Evolutionary conservation across 2,329 filamentous ascomycete species (phyloP).

Genomic region (Alternaria triticina): DNA sequence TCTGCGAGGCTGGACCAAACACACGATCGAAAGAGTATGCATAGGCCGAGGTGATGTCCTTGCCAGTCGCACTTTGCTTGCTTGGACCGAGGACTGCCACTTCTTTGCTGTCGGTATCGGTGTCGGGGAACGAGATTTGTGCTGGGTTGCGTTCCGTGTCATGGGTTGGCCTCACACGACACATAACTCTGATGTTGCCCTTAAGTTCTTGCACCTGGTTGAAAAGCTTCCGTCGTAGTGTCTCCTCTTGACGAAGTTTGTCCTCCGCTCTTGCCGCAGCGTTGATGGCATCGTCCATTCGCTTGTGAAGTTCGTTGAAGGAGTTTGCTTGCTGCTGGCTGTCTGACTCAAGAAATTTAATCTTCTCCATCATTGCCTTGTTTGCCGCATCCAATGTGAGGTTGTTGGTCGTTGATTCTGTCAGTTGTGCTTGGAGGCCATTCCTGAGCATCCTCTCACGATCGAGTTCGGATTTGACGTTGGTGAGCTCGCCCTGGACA

Average conservation of each 20-base stretch:
- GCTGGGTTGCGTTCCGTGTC: conserved; percentile 67
- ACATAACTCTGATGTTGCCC: conserved; percentile 98
- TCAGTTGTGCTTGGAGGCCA: conserved; percentile 62
- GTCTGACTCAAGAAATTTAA: conserved; percentile 88
- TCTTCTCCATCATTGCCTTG: conserved; percentile 77
- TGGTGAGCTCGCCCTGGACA: conserved; percentile 59
- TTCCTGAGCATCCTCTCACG: conserved; percentile 68
- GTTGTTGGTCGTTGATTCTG: conserved; percentile 49
- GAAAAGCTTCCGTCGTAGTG: conserved; percentile 86
- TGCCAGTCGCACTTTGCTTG: conserved; percentile 80
- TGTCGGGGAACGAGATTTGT: conserved; percentile 79
- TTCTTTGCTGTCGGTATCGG: conserved; percentile 82
- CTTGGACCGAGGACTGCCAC: conserved; percentile 84
- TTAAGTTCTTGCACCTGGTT: conserved; percentile 98
- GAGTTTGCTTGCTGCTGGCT: conserved; percentile 87
- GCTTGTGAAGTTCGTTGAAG: conserved; percentile 80
- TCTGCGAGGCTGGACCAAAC: conserved; percentile 78
- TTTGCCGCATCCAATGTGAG: conserved; percentile 74
- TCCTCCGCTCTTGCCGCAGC: conserved; percentile 73
- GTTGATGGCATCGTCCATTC: conserved; percentile 77
- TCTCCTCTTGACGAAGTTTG: conserved; percentile 90
- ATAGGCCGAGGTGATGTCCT: conserved; percentile 77
- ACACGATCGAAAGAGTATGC: conserved; percentile 93
- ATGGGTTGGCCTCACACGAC: conserved; percentile 81
- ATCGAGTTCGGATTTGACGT: conserved; percentile 50